Base-by-base conservation (phyloP, 1,284 basidiomycete genomes). In the Mycena sp. region DNA sequence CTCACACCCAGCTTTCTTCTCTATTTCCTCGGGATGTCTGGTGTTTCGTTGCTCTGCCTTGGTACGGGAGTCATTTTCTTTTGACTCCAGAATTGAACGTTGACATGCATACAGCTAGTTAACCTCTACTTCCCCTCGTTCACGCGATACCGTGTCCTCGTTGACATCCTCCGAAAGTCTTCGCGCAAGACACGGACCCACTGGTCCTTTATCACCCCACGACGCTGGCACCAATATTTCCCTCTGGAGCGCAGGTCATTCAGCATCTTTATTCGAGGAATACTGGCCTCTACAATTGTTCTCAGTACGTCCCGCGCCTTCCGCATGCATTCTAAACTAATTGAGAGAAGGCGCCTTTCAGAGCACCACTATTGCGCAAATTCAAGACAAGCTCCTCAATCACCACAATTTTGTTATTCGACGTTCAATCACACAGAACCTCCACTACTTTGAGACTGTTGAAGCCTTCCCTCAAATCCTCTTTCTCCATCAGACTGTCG, bases 141-240 rank as follows among this genome's bases (percentile, higher is more conserved):
- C 51, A 53, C 37, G 35, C 51, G 38, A 25, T 41, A 53, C 51
- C 51, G 38, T 53, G 51, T 41, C 48, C 35, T 53, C 12, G 23
- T 53, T 40, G 51, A 53, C n/a, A 37, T 40, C 51, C 37, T 41
- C 51, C 52, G 28, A 41, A 54, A 44, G 19, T 54, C 52, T 30
- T 30, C 52, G 37, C 40, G 40, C 38, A 54, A 32, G 28, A 41
- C 38, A 19, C 26, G 40, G 40, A 43, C 52, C 38, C 25, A 54
- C 28, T 54, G 52, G 52, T 54, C 52, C 28, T 54, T 43, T 30
- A 54, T 54, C 52, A 54, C 52, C 28, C 29, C 52, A 43, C 52
- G 52, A 43, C 40, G 52, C 52, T 54, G 40, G 52, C 52, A 25
- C 38, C 52, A 44, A 43, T 54, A 54, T 32, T 44, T 54, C 19